Percentiles rank a stretch among this genome's conserved stretches.
phyloP scores from a whole-genome alignment of 345 rosid species.

The Ailanthus altissimus region DNA sequence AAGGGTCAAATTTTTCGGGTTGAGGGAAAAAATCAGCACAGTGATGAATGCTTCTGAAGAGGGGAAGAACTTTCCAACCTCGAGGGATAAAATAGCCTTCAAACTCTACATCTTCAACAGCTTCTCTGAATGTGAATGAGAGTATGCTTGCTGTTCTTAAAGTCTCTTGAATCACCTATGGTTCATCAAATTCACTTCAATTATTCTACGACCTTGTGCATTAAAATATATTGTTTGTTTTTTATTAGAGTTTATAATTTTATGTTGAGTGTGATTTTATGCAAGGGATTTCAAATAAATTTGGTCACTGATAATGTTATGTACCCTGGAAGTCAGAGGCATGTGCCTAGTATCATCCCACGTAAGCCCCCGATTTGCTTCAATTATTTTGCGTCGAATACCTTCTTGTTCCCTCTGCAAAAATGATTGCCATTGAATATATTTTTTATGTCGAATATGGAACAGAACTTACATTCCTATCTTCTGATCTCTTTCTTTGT shows the following conservation, averaged over 20 bases:
- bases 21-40: constrained; percentile 66
- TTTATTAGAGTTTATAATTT: background rate
- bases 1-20: constrained; percentile 82
- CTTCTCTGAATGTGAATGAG: constrained; percentile 93
- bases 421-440: background rate
- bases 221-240: background rate
- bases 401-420: constrained; percentile 70
- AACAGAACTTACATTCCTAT: too few species aligned
- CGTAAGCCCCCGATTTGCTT: constrained; percentile 58
- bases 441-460: too few species aligned
- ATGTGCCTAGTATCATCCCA: constrained; percentile 92
- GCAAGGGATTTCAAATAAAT: background rate
- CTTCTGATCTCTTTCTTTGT: too few species aligned
- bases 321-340: constrained; percentile 82
- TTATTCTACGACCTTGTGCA: too few species aligned
- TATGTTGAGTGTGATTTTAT: background rate
- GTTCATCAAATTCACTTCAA: too few species aligned
- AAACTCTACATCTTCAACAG: constrained; percentile 79
- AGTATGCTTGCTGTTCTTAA: constrained; percentile 79
- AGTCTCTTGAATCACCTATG: constrained; percentile 99
- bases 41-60: constrained; percentile 87
- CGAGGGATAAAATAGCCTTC: constrained; percentile 83
- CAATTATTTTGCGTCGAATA: constrained; percentile 47
- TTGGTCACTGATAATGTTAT: background rate
- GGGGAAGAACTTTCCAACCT: constrained; percentile 98